Evolutionary conservation across 2,329 filamentous ascomycete genomes (phyloP).

Genomic region (Penicillium sp.): DNA sequence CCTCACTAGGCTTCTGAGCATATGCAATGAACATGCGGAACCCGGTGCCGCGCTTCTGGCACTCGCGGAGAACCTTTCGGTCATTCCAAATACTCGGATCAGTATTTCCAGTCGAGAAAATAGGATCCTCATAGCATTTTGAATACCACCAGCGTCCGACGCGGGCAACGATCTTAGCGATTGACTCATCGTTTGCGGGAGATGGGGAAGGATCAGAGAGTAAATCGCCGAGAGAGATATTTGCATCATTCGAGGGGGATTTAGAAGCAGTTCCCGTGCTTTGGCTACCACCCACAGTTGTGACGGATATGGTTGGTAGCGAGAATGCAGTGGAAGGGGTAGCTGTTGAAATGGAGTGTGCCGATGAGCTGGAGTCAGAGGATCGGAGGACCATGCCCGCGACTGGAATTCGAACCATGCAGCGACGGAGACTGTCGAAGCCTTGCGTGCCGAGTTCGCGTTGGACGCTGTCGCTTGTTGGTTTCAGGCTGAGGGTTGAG

Average conservation of each 20-base stretch:
- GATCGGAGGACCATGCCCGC: slow-evolving; percentile 47
- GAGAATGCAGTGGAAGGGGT: slow-evolving; percentile 29
- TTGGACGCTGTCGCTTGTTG: slow-evolving; percentile 50
- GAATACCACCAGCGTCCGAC: slow-evolving; percentile 97
- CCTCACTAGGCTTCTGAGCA: slow-evolving; percentile 70
- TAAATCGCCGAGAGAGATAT: slow-evolving; percentile 63
- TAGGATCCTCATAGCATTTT: slow-evolving; percentile 78
- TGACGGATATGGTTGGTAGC: slow-evolving; percentile 25
- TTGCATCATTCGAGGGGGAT: slow-evolving; percentile 39
- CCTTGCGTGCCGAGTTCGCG: slow-evolving; percentile 46
- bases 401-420: slow-evolving; percentile 51
- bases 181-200: slow-evolving; percentile 72
- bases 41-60: slow-evolving; percentile 80
- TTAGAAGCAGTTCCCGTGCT: slow-evolving; percentile 20
- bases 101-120: slow-evolving; percentile 49
- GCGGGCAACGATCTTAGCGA: slow-evolving; percentile 86
- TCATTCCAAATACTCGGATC: slow-evolving; percentile 76
- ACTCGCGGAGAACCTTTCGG: slow-evolving; percentile 72
- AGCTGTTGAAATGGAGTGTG: slow-evolving; percentile 33
- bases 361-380: slow-evolving; percentile 42
- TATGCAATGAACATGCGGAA: slow-evolving; percentile 91
- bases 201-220: slow-evolving; percentile 70
- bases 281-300: slow-evolving; percentile 18
- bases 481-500: slow-evolving; percentile 47
- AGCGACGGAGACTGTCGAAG: slow-evolving; percentile 51